Evolutionary conservation across 2,329 filamentous ascomycete species (phyloP), one percentile per base, ranked within the genome.

Genomic region (Macrophomina tecta): DNA sequence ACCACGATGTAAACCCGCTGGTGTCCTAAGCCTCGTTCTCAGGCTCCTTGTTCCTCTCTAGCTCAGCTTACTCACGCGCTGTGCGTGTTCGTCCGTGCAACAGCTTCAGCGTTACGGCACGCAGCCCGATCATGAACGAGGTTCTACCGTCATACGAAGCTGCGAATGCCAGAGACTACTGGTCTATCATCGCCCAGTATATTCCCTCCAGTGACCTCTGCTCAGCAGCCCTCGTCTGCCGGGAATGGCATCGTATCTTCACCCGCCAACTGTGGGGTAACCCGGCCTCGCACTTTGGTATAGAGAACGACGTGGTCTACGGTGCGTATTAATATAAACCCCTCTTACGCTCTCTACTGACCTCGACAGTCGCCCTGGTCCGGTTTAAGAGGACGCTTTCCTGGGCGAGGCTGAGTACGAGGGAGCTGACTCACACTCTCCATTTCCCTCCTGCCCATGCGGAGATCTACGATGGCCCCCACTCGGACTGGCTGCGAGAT

Each of bases 241-340:
- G 78, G 64, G 78, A 80, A 79, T 89, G 87, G 86, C 85, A 89
- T 71, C 72, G 77, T 34, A 82, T 84, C n/a, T 88, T 89, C 70
- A 81, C 83, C 63, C 85, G 85, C 2, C 83, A 85, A 69, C 80
- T 89, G 1, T 89, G 87, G 87, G 87, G 87, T 16, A 84, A 86
- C 71, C 87, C 87, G 23, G 86, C 87, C 0, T 87, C 86, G 8
- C 86, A 89, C 74, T 89, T 89, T 72, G 85, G 84, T 36, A 81
- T 81, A 2, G 82, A 88, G 62, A 86, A 88, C 71, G 87, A 89
- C 72, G 84, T 82, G 8, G 85, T 89, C 36, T 88, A 88, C 71
- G 82, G 84, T 80, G 68, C 38, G 66, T 40, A 40, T 9, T 4
- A 5, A 1, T 28, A 6, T 23, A 18, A 18, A 32, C 12, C 23